Base-by-base conservation (phyloP, 495 filamentous ascomycete species). In the Penicillium canariense region DNA sequence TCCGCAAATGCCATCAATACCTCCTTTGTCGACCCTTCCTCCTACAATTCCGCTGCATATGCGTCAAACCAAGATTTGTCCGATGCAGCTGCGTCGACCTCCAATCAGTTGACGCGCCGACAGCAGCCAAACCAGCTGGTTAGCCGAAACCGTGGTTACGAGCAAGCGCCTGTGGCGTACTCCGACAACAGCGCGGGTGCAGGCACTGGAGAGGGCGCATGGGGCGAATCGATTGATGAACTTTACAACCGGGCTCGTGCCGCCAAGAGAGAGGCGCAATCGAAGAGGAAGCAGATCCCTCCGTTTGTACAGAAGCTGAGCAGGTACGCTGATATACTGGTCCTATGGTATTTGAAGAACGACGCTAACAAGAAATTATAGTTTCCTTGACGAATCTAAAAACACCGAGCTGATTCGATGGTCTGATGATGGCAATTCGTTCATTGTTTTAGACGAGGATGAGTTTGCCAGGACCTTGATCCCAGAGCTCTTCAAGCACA, bases 271-370 rank as follows among this genome's bases (percentile, higher is more conserved):
- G 91, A 96, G 22, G 86, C 90, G 3, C 86, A 89, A 71, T 77
- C 85, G 2, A 96, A 96, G 66, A 75, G 90, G 54, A 97, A 96
- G 71, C 88, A 91, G 63, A 97, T 99, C 31, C 95, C 94, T 2
- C 94, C 94, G 10, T 99, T 99, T 73, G 90, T 99, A 9, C 95
- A 97, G 70, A 99, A 99, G 68, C 71, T 99, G 54, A 96, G 91
- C 85, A 97, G 94, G 94, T 96, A 81, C 52, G 50, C 31, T 25
- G 54, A 27, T 45, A n/a, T n/a, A 6, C 17, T 22, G 11, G 43
- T 32, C 42, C n/a, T 48, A 12, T 26, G 20, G 23, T 15, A 5
- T 26, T 39, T 12, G 11, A 40, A 28, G 7, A n/a, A 15, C 3
- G 8, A 32, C 38, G 30, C 46, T 27, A 25, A 35, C 23, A 14